Evolutionary conservation across 2,329 filamentous ascomycete species (phyloP).

Genomic region (Sporothrix inflata): DNA sequence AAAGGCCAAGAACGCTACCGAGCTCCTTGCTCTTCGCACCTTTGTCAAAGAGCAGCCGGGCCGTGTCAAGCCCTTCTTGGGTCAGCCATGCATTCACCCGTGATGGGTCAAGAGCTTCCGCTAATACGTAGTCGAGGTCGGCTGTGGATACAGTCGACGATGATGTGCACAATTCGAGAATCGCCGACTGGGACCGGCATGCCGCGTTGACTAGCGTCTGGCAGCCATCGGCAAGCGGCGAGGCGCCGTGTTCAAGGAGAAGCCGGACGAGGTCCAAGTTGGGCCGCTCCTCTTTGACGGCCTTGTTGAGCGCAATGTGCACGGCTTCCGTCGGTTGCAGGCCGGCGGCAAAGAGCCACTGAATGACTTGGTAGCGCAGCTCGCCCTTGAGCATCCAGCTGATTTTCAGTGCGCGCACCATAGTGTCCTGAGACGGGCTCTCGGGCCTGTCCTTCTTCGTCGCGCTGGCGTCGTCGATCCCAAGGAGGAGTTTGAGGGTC

Average conservation of each 20-base stretch:
- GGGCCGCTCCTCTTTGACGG: constrained; percentile 54
- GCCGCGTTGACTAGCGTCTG: constrained; percentile 57
- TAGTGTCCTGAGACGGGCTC: constrained; percentile 49
- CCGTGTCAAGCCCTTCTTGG: constrained; percentile 50
- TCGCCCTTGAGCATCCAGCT: constrained; percentile 56
- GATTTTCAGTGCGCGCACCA: constrained; percentile 57
- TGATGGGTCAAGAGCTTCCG: constrained; percentile 48
- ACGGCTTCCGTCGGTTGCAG: constrained; percentile 54
- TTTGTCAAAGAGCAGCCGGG: constrained; percentile 53
- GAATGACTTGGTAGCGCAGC: constrained; percentile 52
- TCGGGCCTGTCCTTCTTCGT: constrained; percentile 45
- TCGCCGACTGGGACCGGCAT: constrained; percentile 44
- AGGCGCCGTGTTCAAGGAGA: constrained; percentile 56
- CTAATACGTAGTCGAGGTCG: constrained; percentile 52
- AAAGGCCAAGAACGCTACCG: constrained; percentile 50
- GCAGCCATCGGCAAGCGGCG: constrained; percentile 55
- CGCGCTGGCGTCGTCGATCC: constrained; percentile 38
- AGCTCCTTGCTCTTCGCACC: constrained; percentile 53
- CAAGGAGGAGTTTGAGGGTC: constrained; percentile 56
- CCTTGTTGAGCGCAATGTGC: constrained; percentile 54
- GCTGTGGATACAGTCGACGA: constrained; percentile 46
- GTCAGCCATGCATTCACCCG: constrained; percentile 52
- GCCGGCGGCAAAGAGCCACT: constrained; percentile 57
- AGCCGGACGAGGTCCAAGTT: constrained; percentile 53
- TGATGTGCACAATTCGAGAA: constrained; percentile 46